Evolutionary conservation across 192 early-diverging fungal genomes (phyloP).

Genomic region (Coemansia sp.): DNA sequence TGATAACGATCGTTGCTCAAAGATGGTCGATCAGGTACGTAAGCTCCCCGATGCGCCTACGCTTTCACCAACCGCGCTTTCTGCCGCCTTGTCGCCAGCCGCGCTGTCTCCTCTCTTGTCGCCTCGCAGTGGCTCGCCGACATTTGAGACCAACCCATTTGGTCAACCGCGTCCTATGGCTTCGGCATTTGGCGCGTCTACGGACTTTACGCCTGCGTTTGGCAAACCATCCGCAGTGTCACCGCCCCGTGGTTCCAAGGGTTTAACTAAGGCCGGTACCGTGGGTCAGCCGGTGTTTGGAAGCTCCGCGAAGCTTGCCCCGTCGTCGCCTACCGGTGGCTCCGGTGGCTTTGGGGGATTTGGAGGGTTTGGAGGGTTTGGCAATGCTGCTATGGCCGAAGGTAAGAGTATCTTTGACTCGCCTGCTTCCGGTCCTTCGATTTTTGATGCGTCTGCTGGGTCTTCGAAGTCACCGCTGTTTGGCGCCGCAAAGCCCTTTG

Average conservation of each 20-base stretch:
- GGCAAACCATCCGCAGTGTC: slow-evolving; percentile 19
- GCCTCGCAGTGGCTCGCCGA: not conserved
- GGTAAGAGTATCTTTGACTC: slow-evolving; percentile 37
- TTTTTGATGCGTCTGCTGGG: slow-evolving; percentile 7
- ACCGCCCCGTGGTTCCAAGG: not conserved
- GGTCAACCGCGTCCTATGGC: not conserved
- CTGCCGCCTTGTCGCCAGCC: not conserved
- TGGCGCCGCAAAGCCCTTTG: slow-evolving; percentile 2
- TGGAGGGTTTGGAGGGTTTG: slow-evolving; percentile 11
- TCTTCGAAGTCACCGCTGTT: slow-evolving; percentile 5
- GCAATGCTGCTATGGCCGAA: not conserved
- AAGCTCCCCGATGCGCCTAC: slow-evolving; percentile 13
- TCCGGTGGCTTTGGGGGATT: slow-evolving; percentile 21
- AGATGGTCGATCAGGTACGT: slow-evolving; percentile 37
- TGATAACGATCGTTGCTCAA: slow-evolving; percentile 36
- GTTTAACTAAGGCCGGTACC: slow-evolving; percentile 4
- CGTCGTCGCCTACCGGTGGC: slow-evolving; percentile 1
- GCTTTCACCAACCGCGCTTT: not conserved
- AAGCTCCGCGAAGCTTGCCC: slow-evolving; percentile 22
- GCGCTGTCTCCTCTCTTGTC: not conserved
- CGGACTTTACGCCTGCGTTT: slow-evolving; percentile 20
- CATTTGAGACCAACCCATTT: slow-evolving; percentile 11
- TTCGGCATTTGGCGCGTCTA: slow-evolving; percentile 11
- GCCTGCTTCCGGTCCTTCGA: slow-evolving; percentile 11
- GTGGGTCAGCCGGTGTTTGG: slow-evolving; percentile 37